These are phyloP conservation scores for Beta macrorhiza DNA, from an alignment of 179 eudicot species.

Conservation along the genomic window DNA sequence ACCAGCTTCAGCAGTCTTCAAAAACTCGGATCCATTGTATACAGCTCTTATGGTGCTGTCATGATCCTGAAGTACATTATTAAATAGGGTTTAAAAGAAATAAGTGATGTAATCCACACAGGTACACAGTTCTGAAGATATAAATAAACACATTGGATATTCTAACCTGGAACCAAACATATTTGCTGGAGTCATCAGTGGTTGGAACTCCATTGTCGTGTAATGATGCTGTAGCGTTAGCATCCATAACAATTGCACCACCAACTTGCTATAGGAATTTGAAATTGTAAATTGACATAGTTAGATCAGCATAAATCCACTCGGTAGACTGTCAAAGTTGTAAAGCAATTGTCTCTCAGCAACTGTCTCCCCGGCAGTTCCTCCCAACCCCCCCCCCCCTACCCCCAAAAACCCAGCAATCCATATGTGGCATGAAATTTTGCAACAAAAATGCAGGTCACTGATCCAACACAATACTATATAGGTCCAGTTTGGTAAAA, in stretches of 20 bases:
- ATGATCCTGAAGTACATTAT: slow-evolving; percentile 66
- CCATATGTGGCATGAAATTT: not conserved
- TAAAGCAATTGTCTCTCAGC: not conserved
- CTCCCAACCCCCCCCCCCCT: not conserved
- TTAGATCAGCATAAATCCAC: not conserved
- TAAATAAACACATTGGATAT: not conserved
- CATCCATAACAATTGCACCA: slow-evolving; percentile 75
- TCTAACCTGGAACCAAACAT: slow-evolving; percentile 73
- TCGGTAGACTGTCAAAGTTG: not conserved
- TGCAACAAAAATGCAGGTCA: not conserved
- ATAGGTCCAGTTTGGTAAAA: not conserved
- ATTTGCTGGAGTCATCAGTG: slow-evolving; percentile 82
- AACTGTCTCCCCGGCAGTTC: not conserved
- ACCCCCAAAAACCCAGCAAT: not conserved
- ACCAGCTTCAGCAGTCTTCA: slow-evolving; percentile 58
- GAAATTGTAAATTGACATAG: not conserved
- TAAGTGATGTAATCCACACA: not conserved
- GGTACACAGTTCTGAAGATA: not conserved
- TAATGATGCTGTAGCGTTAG: slow-evolving; percentile 82
- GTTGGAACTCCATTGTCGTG: slow-evolving; percentile 62
- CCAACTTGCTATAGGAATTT: slow-evolving; percentile 67
- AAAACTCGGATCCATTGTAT: slow-evolving; percentile 71
- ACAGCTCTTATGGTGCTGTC: slow-evolving; percentile 75
- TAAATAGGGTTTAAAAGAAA: not conserved
- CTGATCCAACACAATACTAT: not conserved